Evolutionary conservation across 2,329 filamentous ascomycete genomes (phyloP).

Genomic region (Colletotrichum nymphaeae): DNA sequence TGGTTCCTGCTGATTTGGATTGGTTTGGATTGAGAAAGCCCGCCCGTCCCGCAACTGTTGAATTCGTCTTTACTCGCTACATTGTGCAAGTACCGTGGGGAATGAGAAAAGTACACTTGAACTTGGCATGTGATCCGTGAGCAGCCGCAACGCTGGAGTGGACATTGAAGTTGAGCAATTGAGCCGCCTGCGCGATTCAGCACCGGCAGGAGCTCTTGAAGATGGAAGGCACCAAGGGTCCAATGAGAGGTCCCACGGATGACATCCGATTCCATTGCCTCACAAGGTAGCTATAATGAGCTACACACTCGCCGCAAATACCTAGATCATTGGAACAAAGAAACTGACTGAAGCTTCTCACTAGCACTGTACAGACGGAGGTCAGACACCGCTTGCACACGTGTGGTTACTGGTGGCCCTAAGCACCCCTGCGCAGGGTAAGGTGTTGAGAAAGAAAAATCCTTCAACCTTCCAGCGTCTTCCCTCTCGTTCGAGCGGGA

Average conservation of each 20-base stretch:
- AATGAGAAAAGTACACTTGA: background rate
- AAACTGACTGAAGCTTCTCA: background rate
- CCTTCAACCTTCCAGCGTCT: slow-evolving; percentile 32
- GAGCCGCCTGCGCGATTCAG: background rate
- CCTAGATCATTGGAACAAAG: background rate
- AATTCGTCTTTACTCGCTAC: background rate
- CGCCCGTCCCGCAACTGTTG: slow-evolving; percentile 21
- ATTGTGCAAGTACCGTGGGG: background rate
- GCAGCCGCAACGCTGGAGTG: too few species aligned
- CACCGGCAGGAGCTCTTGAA: background rate
- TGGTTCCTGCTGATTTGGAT: background rate
- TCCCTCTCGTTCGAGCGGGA: slow-evolving; percentile 8
- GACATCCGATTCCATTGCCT: background rate
- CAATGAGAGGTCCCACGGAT: background rate
- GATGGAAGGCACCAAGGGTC: background rate
- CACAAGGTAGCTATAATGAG: too few species aligned
- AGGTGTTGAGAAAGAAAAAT: slow-evolving; percentile 4
- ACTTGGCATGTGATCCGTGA: slow-evolving; percentile 6
- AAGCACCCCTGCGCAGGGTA: background rate
- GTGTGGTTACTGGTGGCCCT: slow-evolving; percentile 4
- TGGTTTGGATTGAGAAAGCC: slow-evolving; percentile 17
- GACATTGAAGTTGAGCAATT: background rate
- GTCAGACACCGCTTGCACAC: background rate
- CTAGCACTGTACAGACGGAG: slow-evolving; percentile 15
- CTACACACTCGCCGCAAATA: too few species aligned